Percentiles rank a stretch among this genome's conserved stretches.
phyloP scores from a whole-genome alignment of 2,329 filamentous ascomycete genomes.

The Didymella arachidicola region DNA sequence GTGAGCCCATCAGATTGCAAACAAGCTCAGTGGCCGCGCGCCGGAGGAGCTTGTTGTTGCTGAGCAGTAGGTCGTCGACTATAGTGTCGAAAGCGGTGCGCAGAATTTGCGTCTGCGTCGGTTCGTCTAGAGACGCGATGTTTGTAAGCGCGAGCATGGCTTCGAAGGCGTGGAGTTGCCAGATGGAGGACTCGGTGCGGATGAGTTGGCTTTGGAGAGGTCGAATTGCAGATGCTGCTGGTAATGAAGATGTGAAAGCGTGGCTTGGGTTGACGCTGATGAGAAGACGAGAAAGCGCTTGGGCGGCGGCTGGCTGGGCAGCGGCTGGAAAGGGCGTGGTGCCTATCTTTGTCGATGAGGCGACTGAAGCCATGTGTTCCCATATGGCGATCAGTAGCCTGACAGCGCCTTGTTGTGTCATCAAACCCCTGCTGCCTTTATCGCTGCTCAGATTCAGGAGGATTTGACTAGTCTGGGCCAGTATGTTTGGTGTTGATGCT shows the following conservation, averaged over 20 bases:
- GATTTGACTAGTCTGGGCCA: slow-evolving; percentile 77
- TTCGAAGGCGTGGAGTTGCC: slow-evolving; percentile 90
- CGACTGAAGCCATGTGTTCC: slow-evolving; percentile 59
- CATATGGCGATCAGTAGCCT: slow-evolving; percentile 80
- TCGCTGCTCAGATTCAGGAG: slow-evolving; percentile 78
- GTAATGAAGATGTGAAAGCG: slow-evolving; percentile 80
- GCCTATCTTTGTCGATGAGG: slow-evolving; percentile 55
- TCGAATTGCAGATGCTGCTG: slow-evolving; percentile 78
- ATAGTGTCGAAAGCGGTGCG: slow-evolving; percentile 75
- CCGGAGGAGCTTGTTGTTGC: slow-evolving; percentile 75
- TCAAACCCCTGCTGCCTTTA: slow-evolving; percentile 74
- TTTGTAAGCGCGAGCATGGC: slow-evolving; percentile 92
- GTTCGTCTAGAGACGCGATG: slow-evolving; percentile 76
- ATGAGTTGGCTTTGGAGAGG: slow-evolving; percentile 79
- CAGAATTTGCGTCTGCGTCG: slow-evolving; percentile 72
- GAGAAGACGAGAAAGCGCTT: slow-evolving; percentile 82
- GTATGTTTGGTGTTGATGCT: slow-evolving; percentile 72
- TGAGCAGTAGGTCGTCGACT: slow-evolving; percentile 80
- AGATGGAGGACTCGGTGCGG: slow-evolving; percentile 63
- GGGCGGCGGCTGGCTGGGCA: slow-evolving; percentile 68
- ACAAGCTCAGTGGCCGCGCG: slow-evolving; percentile 87
- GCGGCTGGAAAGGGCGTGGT: slow-evolving; percentile 42
- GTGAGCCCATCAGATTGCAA: slow-evolving; percentile 83
- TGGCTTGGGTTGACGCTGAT: slow-evolving; percentile 86
- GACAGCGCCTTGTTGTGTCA: slow-evolving; percentile 93